A percentile compares a stretch with the other conserved stretches of the same genome.
These are phyloP conservation scores for Myochromella boudieri DNA, from an alignment of 768 basidiomycete genomes.

Conservation along the genomic window DNA sequence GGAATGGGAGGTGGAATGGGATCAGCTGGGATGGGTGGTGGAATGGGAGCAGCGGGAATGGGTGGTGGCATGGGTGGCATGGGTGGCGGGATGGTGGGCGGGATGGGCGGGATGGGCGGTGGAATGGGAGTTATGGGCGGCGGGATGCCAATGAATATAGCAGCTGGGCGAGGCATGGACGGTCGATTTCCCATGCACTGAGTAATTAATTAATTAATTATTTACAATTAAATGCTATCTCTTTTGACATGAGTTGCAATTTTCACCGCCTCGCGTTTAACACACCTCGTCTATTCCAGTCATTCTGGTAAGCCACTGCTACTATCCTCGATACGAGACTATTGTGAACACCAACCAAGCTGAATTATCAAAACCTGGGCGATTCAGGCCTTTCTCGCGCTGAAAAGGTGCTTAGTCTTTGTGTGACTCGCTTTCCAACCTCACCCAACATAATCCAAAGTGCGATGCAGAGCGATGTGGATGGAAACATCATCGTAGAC, in stretches of 20 bases:
- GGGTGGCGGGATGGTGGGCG: conserved; percentile 22
- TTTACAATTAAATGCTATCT: too few relatives aligned
- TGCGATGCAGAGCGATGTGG: conserved; percentile 19
- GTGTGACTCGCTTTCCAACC: background rate
- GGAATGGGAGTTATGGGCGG: conserved; percentile 25
- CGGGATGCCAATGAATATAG: conserved; percentile 28
- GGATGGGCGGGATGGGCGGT: conserved; percentile 20
- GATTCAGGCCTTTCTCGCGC: conserved; percentile 3
- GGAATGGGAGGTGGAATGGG: conserved; percentile 16
- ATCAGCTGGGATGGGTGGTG: conserved; percentile 7
- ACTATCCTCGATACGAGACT: too few relatives aligned
- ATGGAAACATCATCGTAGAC: conserved; percentile 7
- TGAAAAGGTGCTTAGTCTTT: conserved; percentile 17
- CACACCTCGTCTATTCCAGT: too few relatives aligned
- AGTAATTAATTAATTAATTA: conserved; percentile 8
- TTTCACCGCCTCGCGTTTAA: too few relatives aligned
- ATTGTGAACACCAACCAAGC: too few relatives aligned
- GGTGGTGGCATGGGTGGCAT: conserved; percentile 21
- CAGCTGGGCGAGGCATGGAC: conserved; percentile 26
- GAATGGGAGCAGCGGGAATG: conserved; percentile 22
- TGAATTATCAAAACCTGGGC: background rate
- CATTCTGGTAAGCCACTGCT: too few relatives aligned
- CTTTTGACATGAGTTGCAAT: too few relatives aligned
- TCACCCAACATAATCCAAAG: conserved; percentile 13
- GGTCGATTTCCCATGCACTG: conserved; percentile 30